Evolutionary conservation across 257 asterid genomes (phyloP).

Genomic region (Fraxinus pennsylvanica): DNA sequence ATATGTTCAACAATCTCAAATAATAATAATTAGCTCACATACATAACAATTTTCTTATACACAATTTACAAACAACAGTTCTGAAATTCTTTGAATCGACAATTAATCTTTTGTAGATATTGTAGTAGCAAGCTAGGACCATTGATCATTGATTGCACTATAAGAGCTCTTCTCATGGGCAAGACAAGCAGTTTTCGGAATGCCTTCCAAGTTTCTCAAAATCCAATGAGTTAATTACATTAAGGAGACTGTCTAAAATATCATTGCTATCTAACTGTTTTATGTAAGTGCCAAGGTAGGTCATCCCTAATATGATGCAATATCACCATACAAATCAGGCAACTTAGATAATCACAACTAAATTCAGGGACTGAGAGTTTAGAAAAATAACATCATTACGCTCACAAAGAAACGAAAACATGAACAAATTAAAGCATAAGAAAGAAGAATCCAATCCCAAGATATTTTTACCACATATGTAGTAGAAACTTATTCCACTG

Average conservation of each 20-base stretch:
- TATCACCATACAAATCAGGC: conserved; percentile 3
- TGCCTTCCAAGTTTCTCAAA: neutral
- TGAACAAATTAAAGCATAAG: conserved; percentile 11
- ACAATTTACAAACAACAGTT: neutral
- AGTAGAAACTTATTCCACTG: conserved; percentile 76
- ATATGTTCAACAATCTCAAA: neutral
- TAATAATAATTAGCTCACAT: neutral
- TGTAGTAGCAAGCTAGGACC: neutral
- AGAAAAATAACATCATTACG: conserved; percentile 1
- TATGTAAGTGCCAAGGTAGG: neutral
- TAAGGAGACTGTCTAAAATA: neutral
- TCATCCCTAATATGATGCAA: neutral
- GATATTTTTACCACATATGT: conserved; percentile 72
- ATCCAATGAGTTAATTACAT: neutral
- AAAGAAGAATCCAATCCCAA: conserved; percentile 15
- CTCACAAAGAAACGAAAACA: neutral
- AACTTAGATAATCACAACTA: neutral
- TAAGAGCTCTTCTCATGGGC: neutral
- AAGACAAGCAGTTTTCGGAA: neutral
- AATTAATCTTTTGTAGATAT: neutral
- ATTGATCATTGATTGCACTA: neutral
- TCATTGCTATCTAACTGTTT: neutral
- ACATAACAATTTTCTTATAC: neutral
- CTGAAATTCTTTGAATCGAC: neutral
- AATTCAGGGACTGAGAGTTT: conserved; percentile 5